A percentile compares a stretch with the other conserved stretches of the same genome.
Evolutionary conservation across 208 protist genomes (phyloP).

Genomic region (Histomonas meleagridis): DNA sequence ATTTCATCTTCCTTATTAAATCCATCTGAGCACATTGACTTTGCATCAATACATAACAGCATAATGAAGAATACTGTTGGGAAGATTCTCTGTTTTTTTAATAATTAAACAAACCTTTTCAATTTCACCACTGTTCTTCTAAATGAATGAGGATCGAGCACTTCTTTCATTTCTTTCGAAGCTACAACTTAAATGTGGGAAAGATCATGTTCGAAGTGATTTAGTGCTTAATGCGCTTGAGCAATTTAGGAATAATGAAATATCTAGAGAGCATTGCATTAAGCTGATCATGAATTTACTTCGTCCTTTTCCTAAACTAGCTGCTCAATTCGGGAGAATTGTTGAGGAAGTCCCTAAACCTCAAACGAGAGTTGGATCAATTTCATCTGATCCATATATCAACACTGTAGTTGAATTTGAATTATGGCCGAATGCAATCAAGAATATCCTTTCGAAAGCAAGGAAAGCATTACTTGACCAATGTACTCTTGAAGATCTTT

Average conservation of each 20-base stretch:
- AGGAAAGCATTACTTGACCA: background rate
- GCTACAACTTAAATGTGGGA: background rate
- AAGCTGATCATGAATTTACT: background rate
- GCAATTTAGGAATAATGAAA: background rate
- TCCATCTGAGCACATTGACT: no score
- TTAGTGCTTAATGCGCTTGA: background rate
- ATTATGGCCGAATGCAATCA: background rate
- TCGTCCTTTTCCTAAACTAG: background rate
- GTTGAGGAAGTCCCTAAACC: background rate
- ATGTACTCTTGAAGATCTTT: background rate
- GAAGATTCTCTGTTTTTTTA: no score
- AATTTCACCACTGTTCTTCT: no score
- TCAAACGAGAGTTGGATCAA: background rate
- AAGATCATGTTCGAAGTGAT: background rate
- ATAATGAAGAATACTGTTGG: no score
- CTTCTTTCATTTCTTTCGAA: background rate
- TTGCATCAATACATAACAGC: no score
- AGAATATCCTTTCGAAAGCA: background rate
- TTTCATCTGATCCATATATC: background rate
- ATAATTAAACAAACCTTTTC: no score
- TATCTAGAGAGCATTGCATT: background rate
- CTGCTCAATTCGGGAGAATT: background rate
- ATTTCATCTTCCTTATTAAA: no score
- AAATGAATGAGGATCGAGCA: background rate
- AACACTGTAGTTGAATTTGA: background rate